Evolutionary conservation across 2,329 filamentous ascomycete genomes (phyloP), one percentile per base, ranked within the genome.

Genomic region (Pezicula carpinea): DNA sequence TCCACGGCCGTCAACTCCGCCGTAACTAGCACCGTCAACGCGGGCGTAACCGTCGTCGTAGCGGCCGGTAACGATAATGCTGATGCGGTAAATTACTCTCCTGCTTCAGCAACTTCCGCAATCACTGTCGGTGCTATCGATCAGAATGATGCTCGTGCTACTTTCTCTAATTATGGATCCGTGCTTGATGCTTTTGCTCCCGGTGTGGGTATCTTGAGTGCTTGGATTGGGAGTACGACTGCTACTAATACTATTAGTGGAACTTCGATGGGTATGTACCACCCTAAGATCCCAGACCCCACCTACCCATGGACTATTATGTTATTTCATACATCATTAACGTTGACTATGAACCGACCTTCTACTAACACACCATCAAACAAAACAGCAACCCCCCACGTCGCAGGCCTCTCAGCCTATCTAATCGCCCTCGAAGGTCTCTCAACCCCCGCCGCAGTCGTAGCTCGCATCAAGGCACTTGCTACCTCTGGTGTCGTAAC

Each of bases 321-420:
- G n/a, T n/a, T n/a, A n/a, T n/a, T n/a, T n/a, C n/a, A n/a, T n/a
- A n/a, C n/a, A n/a, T n/a, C n/a, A n/a, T n/a, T n/a, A n/a, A n/a
- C n/a, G n/a, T n/a, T n/a, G n/a, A n/a, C n/a, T n/a, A n/a, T n/a
- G n/a, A n/a, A n/a, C n/a, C n/a, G n/a, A n/a, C n/a, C n/a, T n/a
- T n/a, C n/a, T n/a, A n/a, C n/a, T n/a, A n/a, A n/a, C n/a, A n/a
- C n/a, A n/a, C n/a, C n/a, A n/a, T n/a, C n/a, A n/a, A n/a, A n/a
- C n/a, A n/a, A n/a, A 23, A 23, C 8, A 26, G 48, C 80, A 2
- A 67, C 72, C 3, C 80, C 81, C 0, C 80, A 83, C 58, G 69
- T 85, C 44, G 69, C 77, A 19, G 82, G 82, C 11, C 62, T 85
- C n/a, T 77, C 74, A 10, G 69, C 77, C n/a, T 83, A 83, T 59